phyloP scores from a whole-genome alignment of 1,284 basidiomycete genomes.

The Papiliotrema flavescens region DNA sequence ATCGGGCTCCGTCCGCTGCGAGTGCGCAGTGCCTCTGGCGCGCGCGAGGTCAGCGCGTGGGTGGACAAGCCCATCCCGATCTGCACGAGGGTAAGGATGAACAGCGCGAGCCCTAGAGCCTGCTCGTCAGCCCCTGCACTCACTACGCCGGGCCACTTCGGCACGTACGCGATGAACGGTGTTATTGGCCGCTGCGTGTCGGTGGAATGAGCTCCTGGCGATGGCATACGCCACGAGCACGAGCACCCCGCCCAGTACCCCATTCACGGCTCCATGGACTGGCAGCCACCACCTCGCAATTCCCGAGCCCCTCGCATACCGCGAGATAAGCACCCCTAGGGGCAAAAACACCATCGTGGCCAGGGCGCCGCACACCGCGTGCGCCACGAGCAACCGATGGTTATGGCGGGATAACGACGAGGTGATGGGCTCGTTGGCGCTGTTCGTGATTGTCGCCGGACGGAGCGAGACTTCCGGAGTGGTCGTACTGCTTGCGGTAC shows the following conservation, averaged over 20 bases:
- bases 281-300: slow-evolving; percentile 56
- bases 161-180: background rate
- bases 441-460: background rate
- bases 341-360: slow-evolving; percentile 62
- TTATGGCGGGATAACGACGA: background rate
- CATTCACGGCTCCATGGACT: slow-evolving; percentile 55
- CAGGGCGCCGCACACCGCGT: slow-evolving; percentile 55
- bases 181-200: background rate
- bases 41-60: slow-evolving; percentile 51
- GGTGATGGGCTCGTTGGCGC: background rate
- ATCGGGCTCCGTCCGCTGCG: slow-evolving; percentile 27
- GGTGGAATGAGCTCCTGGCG: slow-evolving; percentile 11
- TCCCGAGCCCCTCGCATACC: slow-evolving; percentile 58
- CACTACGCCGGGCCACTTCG: background rate
- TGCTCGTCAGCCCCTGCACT: slow-evolving; percentile 30
- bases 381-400: slow-evolving; percentile 39
- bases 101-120: slow-evolving; percentile 59
- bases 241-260: slow-evolving; percentile 56
- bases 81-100: slow-evolving; percentile 62
- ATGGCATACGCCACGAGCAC: slow-evolving; percentile 53
- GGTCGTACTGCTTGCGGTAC: too few species aligned
- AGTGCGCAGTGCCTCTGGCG: slow-evolving; percentile 14
- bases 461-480: background rate
- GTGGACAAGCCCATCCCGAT: slow-evolving; percentile 58
- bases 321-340: slow-evolving; percentile 57